A percentile compares a stretch with the other conserved stretches of the same genome.
phyloP scores from a whole-genome alignment of 305 asterid genomes.

The Solanum hybrid region DNA sequence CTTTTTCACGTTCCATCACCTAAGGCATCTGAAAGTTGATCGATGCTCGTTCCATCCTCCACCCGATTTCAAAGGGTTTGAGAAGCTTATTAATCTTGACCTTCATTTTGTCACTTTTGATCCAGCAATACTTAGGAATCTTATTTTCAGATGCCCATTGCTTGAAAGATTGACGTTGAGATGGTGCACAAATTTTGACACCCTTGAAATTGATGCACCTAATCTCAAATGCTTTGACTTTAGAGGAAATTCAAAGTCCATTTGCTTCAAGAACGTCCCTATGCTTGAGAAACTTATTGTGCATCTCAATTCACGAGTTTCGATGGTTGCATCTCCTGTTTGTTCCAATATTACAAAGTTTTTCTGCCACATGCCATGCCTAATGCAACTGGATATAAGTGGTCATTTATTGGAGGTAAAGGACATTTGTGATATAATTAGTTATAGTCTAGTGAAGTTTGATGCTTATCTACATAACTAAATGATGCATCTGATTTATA shows the following conservation, averaged over 20 bases:
- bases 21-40: not conserved
- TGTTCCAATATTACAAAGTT: not conserved
- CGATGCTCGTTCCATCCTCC: slow-evolving; percentile 6
- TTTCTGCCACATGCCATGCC: slow-evolving; percentile 22
- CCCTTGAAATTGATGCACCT: not conserved
- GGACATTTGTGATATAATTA: slow-evolving; percentile 3
- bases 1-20: not conserved
- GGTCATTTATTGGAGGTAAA: slow-evolving; percentile 45
- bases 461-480: not conserved
- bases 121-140: not conserved
- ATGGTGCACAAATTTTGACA: not conserved
- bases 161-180: not conserved
- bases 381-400: slow-evolving; percentile 41
- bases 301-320: slow-evolving; percentile 7
- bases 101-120: not conserved
- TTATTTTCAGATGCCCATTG: not conserved
- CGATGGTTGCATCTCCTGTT: not conserved
- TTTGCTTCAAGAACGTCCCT: not conserved
- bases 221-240: not conserved
- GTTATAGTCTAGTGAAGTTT: not conserved
- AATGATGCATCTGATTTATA: not conserved
- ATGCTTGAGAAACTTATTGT: not conserved
- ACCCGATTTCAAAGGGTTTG: slow-evolving; percentile 31
- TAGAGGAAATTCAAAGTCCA: not conserved
- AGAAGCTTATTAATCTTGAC: slow-evolving; percentile 15